Conservation (phyloP, 345 rosid species). For the Salix viminalis region DNA sequence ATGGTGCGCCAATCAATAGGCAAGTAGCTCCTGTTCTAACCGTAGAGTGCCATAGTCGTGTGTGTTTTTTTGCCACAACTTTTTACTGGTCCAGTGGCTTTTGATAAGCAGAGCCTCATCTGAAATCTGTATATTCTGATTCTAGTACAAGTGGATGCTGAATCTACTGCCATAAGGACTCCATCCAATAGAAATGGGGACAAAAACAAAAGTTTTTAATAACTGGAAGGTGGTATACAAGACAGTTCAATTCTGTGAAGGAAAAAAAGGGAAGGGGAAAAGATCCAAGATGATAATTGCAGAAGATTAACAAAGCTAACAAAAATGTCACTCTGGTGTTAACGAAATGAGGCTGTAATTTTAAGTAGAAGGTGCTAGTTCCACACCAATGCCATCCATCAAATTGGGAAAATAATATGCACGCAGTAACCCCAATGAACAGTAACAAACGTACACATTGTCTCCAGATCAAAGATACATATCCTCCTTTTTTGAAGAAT, state of each 20-base stretch:
- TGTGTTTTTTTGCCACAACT: conserved; percentile 1
- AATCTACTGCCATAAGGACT: background rate
- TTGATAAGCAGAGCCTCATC: background rate
- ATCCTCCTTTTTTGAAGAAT: background rate
- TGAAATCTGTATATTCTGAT: background rate
- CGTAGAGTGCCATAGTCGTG: background rate
- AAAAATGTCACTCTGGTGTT: conserved; percentile 12
- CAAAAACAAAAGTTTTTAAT: background rate
- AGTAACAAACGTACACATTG: conserved; percentile 14
- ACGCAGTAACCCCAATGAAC: conserved; percentile 23
- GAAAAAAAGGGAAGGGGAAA: background rate
- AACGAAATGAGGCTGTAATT: background rate
- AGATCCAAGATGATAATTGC: background rate
- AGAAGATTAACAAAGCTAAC: background rate
- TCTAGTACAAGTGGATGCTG: background rate
- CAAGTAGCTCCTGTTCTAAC: background rate
- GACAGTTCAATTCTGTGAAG: background rate
- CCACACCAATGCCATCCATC: background rate
- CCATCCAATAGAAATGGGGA: background rate
- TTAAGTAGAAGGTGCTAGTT: conserved; percentile 24
- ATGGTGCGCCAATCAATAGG: background rate
- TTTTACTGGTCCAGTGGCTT: background rate
- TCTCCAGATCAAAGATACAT: conserved; percentile 10
- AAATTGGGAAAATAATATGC: conserved; percentile 22
- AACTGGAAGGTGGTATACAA: background rate